Conservation (phyloP, 2,329 filamentous ascomycete genomes). For the Monilinia aucupariae region DNA sequence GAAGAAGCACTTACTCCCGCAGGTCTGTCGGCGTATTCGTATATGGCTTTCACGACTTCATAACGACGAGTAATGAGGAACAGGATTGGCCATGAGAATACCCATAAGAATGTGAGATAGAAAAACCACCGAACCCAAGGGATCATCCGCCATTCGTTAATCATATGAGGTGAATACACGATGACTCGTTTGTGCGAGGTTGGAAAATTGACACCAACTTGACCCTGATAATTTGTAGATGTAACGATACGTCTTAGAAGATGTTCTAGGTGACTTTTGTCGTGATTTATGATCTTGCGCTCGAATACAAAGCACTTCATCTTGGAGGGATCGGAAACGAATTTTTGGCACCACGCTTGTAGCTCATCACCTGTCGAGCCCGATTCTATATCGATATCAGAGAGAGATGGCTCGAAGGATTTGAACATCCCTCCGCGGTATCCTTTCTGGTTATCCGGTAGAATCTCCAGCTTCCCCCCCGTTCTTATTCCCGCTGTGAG, state of each 20-base stretch:
- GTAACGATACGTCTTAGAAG: constrained; percentile 53
- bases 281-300: constrained; percentile 54
- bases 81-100: constrained; percentile 66
- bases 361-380: constrained; percentile 15
- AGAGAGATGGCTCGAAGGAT: constrained; percentile 44
- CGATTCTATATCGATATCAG: constrained; percentile 24
- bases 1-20: neutral
- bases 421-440: constrained; percentile 59
- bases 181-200: constrained; percentile 51
- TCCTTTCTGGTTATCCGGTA: constrained; percentile 54
- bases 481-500: constrained; percentile 44
- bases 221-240: constrained; percentile 62
- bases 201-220: constrained; percentile 54
- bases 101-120: constrained; percentile 60
- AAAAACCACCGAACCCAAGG: constrained; percentile 60
- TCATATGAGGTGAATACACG: constrained; percentile 56
- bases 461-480: constrained; percentile 44
- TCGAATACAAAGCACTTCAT: constrained; percentile 53
- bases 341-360: constrained; percentile 59
- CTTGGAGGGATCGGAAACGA: constrained; percentile 51
- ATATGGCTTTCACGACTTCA: constrained; percentile 57
- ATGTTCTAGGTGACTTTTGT: constrained; percentile 47
- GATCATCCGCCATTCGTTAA: constrained; percentile 61
- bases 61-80: constrained; percentile 63
- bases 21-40: constrained; percentile 25